phyloP scores from a whole-genome alignment of 495 filamentous ascomycete genomes.

The Aspergillus egyptiacus region DNA sequence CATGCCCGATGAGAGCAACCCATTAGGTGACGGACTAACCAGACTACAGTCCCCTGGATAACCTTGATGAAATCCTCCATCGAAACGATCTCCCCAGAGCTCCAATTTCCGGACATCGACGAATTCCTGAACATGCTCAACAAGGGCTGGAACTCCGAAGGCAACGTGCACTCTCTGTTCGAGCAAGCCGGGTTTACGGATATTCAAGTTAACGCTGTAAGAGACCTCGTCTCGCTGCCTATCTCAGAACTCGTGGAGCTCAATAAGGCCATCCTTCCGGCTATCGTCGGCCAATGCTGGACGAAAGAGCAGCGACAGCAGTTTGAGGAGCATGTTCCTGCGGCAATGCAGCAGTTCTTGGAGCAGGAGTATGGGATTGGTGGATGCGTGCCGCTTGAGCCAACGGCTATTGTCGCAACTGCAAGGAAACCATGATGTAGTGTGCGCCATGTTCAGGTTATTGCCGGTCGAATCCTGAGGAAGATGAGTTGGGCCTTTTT shows the following conservation, averaged over 20 bases:
- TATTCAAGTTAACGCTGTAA: constrained; percentile 22
- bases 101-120: constrained; percentile 25
- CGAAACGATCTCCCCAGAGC: constrained; percentile 22
- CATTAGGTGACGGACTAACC: background rate
- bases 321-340: constrained; percentile 17
- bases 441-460: background rate
- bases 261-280: constrained; percentile 24
- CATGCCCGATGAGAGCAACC: no score
- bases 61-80: constrained; percentile 22
- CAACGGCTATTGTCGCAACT: constrained; percentile 32
- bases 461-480: background rate
- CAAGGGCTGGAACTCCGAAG: constrained; percentile 28
- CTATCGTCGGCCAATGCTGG: constrained; percentile 27
- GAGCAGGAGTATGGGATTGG: constrained; percentile 27
- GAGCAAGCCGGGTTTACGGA: constrained; percentile 27
- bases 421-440: constrained; percentile 20
- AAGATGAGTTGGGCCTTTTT: no score
- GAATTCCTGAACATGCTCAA: constrained; percentile 21
- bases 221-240: constrained; percentile 15
- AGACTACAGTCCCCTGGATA: constrained; percentile 28
- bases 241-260: constrained; percentile 28
- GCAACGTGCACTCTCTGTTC: constrained; percentile 28
- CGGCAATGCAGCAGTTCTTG: constrained; percentile 27
- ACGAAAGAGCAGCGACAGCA: constrained; percentile 28
- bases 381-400: constrained; percentile 26